Base-by-base conservation (phyloP, 2,329 filamentous ascomycete species). In the Monosporascus sp. region DNA sequence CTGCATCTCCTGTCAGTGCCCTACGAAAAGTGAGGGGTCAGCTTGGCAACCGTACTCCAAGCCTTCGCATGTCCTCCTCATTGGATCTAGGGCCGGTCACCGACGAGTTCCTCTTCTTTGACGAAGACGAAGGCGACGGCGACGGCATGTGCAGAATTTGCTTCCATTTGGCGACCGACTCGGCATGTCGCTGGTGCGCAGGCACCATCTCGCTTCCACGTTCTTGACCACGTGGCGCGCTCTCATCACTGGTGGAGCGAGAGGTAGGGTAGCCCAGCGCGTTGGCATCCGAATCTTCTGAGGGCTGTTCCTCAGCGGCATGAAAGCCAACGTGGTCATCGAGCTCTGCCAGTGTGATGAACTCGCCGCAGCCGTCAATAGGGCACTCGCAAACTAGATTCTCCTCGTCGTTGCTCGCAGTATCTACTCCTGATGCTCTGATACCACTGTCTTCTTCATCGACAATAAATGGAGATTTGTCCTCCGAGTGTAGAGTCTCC, bases 251-350 rank as follows among this genome's bases (percentile, higher is more conserved):
- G 31, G 31, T 14, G 31, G 7, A 14, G 31, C 31, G 31, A 35
- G 11, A 11, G 9, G 31, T 35, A 14, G 31, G 31, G 31, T 35
- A 35, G 31, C 31, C 31, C 31, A 35, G 9, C 1, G 58, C 60
- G n/a, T 56, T 54, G 47, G 75, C 72, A 51, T 76, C 74, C 8
- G 74, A 35, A 5, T 35, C 38, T 5, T n/a, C 38, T 20, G 43
- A 46, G 24, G 43, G 17, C 14, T 22, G 66, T 3, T 72, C 72
- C 62, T 83, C 80, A 19, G 76, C 74, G 47, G 71, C 64, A 63
- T 87, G 84, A 52, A 86, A 71, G 60, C 85, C 80, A 37, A 86
- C 62, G 63, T 88, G 85, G 45, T 73, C 76, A 17, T 80, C 75
- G 37, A 87, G 70, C 60, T 86, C 80, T 17, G 71, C 66, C 7